Evolutionary conservation across 2,329 filamentous ascomycete genomes (phyloP), one percentile per base, ranked within the genome.

Genomic region (Ascochyta clinopodiicola): DNA sequence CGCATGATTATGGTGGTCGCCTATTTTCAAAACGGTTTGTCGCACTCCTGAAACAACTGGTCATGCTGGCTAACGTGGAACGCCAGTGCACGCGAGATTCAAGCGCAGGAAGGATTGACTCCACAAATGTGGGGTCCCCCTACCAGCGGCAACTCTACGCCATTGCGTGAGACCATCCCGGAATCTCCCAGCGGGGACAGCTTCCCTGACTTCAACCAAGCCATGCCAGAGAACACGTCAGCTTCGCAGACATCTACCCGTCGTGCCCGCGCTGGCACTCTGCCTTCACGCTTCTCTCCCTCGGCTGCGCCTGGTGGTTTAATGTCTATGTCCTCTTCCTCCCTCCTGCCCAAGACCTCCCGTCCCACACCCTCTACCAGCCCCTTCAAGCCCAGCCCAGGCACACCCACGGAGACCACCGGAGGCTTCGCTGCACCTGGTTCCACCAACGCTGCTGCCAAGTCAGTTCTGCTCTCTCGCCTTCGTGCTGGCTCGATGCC

Each of bases 61-160:
- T 53, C 44, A 46, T 52, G 58, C 57, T 60, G 44, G 66, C 72
- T 75, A 70, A 75, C 66, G 27, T 64, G 56, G 46, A 53, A 63
- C 56, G 44, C 59, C 69, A 96, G 94, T 73, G 93, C 95, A 64
- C 86, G 95, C 75, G 95, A 99, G 78, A 97, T 98, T 60, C 94
- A 98, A 80, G 93, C 93, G 50, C 93, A 97, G 79, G 94, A 98
- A 84, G 93, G 93, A 46, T 83, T 96, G 44, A 80, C 81, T 73
- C 88, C 82, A 71, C 83, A 85, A 76, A 77, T 88, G 47, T 98
- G 95, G 95, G 92, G 95, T 10, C 94, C 95, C 63, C 94, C 95
- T 44, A 96, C 94, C 51, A 97, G 94, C 75, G 95, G 94, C 63
- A 94, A 96, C 77, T 97, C 94, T 19, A 97, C 94, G 37, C 95